Conservation (phyloP, 78 protist species). For the Dictyostelium firmibasis region DNA sequence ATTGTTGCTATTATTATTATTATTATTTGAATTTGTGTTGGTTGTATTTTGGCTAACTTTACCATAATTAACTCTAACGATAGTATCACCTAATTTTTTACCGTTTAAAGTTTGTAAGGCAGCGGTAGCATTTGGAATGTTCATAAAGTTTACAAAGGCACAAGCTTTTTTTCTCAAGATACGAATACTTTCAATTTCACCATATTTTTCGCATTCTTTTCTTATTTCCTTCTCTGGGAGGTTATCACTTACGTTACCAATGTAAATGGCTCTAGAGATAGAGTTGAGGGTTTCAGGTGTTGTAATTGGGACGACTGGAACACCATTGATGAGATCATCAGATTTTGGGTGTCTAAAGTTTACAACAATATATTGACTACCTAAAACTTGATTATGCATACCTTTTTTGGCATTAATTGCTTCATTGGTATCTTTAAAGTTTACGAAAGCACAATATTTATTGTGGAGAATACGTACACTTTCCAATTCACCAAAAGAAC, state of each 20-base stretch:
- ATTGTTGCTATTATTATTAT: background rate
- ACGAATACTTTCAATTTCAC: conserved; percentile 80
- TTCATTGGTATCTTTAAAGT: conserved; percentile 34
- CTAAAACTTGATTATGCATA: conserved; percentile 68
- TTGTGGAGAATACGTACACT: conserved; percentile 57
- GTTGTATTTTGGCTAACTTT: conserved; percentile 15
- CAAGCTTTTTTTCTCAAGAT: conserved; percentile 71
- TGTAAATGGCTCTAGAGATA: conserved; percentile 73
- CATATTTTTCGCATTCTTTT: conserved; percentile 66
- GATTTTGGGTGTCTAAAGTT: conserved; percentile 75
- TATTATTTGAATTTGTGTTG: background rate
- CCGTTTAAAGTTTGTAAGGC: conserved; percentile 72
- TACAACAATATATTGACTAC: conserved; percentile 45
- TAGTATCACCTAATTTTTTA: conserved; percentile 58
- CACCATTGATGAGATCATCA: conserved; percentile 9
- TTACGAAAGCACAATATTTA: conserved; percentile 80
- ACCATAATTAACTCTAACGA: conserved; percentile 74
- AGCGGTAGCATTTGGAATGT: conserved; percentile 57
- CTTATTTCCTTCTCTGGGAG: conserved; percentile 72
- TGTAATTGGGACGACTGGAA: conserved; percentile 12
- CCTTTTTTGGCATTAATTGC: conserved; percentile 43
- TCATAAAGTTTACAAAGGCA: conserved; percentile 85
- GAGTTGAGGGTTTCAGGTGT: conserved; percentile 74
- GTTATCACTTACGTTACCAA: conserved; percentile 74
- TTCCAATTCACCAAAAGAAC: conserved; percentile 79